Conservation (phyloP, 1,139 yeast genomes). For the Geotrichum histeridarum region DNA sequence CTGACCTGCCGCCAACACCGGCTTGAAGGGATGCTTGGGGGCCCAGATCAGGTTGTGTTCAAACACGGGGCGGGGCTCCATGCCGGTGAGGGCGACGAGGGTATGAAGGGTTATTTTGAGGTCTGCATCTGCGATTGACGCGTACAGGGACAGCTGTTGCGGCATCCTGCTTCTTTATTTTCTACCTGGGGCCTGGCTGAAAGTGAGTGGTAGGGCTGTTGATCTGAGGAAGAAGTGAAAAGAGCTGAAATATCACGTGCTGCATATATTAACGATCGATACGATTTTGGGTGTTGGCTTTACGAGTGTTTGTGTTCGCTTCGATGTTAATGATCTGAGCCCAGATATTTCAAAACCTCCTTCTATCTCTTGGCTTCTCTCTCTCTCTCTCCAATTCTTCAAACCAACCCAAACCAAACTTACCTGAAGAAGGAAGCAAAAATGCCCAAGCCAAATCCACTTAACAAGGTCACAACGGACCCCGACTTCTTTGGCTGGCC, state of each 20-base stretch:
- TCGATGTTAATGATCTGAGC: background rate
- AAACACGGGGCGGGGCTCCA: constrained; percentile 31
- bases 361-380: background rate
- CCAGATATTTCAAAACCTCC: background rate
- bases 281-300: background rate
- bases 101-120: constrained; percentile 34
- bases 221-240: background rate
- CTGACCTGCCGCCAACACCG: constrained; percentile 35
- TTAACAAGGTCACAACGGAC: constrained; percentile 69
- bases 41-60: constrained; percentile 34
- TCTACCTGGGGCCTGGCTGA: background rate
- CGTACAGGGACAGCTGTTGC: constrained; percentile 37
- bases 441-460: constrained; percentile 22
- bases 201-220: background rate
- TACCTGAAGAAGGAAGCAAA: too few species aligned
- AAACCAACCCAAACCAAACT: too few species aligned
- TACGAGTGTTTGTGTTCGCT: background rate
- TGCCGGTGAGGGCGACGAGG: constrained; percentile 37
- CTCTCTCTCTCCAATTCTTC: too few species aligned
- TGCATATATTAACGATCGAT: constrained; percentile 1
- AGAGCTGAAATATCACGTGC: background rate
- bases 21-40: constrained; percentile 33
- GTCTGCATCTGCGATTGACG: constrained; percentile 33
- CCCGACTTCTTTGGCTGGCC: constrained; percentile 72
- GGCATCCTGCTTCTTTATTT: constrained; percentile 32